Evolutionary conservation across 2,329 filamentous ascomycete genomes (phyloP), one percentile per base, ranked within the genome.

Genomic region (Fusarium nodosum): DNA sequence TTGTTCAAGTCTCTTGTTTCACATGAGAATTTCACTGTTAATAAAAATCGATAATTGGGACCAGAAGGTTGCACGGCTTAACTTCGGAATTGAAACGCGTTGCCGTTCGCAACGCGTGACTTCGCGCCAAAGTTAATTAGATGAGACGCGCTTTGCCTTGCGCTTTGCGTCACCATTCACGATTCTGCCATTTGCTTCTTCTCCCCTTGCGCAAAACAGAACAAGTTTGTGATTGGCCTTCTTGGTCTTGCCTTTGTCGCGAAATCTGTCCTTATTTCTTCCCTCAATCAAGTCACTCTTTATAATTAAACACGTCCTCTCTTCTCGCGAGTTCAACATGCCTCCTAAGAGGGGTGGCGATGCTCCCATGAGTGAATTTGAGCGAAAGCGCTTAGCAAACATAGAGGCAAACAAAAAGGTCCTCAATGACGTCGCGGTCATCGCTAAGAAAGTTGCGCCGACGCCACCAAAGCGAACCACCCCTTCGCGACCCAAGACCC

Each of bases 401-500:
- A 97, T 97, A 41, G 93, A 91, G 0, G 90, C 92, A 56, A 96
- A 97, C 73, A 91, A 95, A 79, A 93, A 91, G 0, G 77, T 97
- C 0, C 81, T 97, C 0, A 92, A 92, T 63, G 91, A 94, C 63
- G 87, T 97, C 2, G 90, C 91, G 3, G 88, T 88, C 3, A 87
- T 91, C 1, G 89, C 93, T 0, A 91, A 91, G 24, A 89, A 87
- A 51, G 85, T 89, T n/a, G 83, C 91, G 18, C 92, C 90, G 13
- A 87, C 87, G 57, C 80, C 85, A 72, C 45, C 65, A 7, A 72
- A 83, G 54, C 73, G 83, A 50, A 71, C 83, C 13, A 79, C 81
- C 0, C 71, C 84, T 0, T 31, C 76, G 7, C 79, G 80, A 50
- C 74, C 54, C 46, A 74, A 68, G 33, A 71, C 71, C 2, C 69